Evolutionary conservation across 306 rosid genomes (phyloP).

Genomic region (Echinosophora koreensis): DNA sequence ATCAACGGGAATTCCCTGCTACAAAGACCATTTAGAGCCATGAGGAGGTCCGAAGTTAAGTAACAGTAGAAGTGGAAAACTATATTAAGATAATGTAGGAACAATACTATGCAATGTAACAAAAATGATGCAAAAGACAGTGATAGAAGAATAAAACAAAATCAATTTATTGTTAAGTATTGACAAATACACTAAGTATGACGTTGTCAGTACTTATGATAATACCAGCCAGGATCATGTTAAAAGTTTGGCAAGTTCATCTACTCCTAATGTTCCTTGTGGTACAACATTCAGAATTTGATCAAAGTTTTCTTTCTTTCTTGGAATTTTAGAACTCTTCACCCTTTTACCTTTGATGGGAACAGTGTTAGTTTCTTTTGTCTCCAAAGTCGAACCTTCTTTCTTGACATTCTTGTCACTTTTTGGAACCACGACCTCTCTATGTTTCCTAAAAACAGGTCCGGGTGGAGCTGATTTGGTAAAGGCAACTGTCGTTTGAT

Average conservation of each 20-base stretch:
- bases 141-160: neutral
- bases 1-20: neutral
- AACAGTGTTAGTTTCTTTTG: constrained; percentile 40
- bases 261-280: constrained; percentile 82
- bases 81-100: neutral
- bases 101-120: neutral
- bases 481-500: constrained; percentile 65
- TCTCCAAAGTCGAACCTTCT: constrained; percentile 44
- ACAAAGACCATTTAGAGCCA: neutral
- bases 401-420: constrained; percentile 45
- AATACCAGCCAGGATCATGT: constrained; percentile 51
- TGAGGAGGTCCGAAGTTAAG: neutral
- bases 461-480: constrained; percentile 77
- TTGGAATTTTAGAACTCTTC: constrained; percentile 58
- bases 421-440: constrained; percentile 46
- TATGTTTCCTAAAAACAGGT: constrained; percentile 62
- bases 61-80: neutral
- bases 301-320: constrained; percentile 54
- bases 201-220: neutral
- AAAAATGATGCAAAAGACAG: neutral
- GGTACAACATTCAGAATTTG: constrained; percentile 64
- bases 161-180: constrained; percentile 4
- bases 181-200: constrained; percentile 8
- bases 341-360: constrained; percentile 55
- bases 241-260: constrained; percentile 86